phyloP scores from a whole-genome alignment of 768 basidiomycete species.

The Paxillus ammoniavirescens region DNA sequence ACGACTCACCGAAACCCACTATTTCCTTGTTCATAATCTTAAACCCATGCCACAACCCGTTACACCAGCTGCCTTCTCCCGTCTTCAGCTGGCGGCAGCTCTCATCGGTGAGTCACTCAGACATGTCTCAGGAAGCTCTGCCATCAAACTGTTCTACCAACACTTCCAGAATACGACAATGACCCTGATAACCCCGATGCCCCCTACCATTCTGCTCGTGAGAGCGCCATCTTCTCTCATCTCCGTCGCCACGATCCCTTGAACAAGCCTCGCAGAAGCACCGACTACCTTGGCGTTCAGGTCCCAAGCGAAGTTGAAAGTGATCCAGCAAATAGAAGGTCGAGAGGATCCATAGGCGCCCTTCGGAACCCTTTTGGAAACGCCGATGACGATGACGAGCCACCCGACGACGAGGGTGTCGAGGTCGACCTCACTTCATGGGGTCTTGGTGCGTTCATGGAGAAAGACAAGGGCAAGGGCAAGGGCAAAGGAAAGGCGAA shows the following conservation, averaged over 20 bases:
- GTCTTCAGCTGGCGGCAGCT: constrained; percentile 84
- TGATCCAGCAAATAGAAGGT: constrained; percentile 45
- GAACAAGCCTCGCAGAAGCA: constrained; percentile 50
- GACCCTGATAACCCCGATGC: constrained; percentile 66
- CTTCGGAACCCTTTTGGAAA: constrained; percentile 73
- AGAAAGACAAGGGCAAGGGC: constrained; percentile 56
- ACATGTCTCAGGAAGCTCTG: background rate
- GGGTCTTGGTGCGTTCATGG: constrained; percentile 78
- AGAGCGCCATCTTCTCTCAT: constrained; percentile 85
- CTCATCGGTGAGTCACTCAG: constrained; percentile 59
- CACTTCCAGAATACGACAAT: constrained; percentile 79
- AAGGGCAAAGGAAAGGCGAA: constrained; percentile 44
- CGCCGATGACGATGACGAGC: constrained; percentile 58
- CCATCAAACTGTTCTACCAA: constrained; percentile 5
- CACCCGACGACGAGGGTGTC: constrained; percentile 45
- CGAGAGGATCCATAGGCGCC: constrained; percentile 57
- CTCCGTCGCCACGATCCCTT: constrained; percentile 56
- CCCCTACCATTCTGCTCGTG: constrained; percentile 65
- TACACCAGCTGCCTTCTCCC: constrained; percentile 59
- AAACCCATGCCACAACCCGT: constrained; percentile 17
- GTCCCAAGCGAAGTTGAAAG: constrained; percentile 65
- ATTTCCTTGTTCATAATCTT: background rate
- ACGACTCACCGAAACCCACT: background rate
- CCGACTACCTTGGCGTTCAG: constrained; percentile 66
- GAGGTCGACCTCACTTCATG: constrained; percentile 84